Evolutionary conservation across 345 rosid genomes (phyloP).

Genomic region (Isatis tinctoria): DNA sequence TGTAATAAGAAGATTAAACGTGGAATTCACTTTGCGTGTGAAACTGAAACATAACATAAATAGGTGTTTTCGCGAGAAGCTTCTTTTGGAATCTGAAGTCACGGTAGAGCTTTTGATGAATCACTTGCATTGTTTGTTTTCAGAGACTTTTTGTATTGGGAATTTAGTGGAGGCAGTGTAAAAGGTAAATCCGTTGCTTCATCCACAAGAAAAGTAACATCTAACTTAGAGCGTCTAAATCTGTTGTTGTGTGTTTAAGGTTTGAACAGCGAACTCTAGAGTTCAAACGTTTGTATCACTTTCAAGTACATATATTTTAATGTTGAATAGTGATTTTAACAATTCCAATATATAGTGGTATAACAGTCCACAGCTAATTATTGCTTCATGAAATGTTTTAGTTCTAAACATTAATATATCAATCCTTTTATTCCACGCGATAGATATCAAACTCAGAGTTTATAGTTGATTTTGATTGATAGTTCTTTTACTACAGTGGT

Average conservation of each 20-base stretch:
- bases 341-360: neutral
- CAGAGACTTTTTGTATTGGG: conserved; percentile 18
- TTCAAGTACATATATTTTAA: neutral
- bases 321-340: neutral
- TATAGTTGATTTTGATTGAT: neutral
- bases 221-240: neutral
- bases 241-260: conserved; percentile 8
- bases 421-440: neutral
- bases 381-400: neutral
- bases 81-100: conserved; percentile 15
- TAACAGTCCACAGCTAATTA: neutral
- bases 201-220: neutral
- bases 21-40: conserved; percentile 24
- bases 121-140: conserved; percentile 24
- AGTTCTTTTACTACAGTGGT: too few species aligned
- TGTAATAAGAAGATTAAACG: neutral
- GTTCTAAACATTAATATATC: neutral
- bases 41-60: conserved; percentile 4
- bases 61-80: conserved; percentile 4
- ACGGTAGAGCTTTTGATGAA: conserved; percentile 4
- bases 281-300: neutral
- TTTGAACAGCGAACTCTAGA: neutral
- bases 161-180: conserved; percentile 1
- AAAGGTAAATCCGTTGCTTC: conserved; percentile 21
- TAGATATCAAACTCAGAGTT: neutral